These are phyloP conservation scores for Pleurotus sapidus DNA, from an alignment of 768 basidiomycete genomes.

Conservation along the genomic window DNA sequence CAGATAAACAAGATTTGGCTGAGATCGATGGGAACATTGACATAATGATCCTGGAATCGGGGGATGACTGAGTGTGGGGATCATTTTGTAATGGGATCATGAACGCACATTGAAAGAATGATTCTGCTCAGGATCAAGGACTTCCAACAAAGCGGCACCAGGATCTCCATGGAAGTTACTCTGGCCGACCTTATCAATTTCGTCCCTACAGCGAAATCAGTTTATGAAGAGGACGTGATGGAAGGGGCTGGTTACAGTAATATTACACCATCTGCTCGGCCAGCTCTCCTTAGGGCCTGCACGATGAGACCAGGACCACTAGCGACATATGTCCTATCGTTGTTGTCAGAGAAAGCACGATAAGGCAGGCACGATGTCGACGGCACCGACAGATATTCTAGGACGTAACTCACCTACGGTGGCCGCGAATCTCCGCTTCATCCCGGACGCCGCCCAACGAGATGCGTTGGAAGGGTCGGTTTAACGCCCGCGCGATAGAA, in stretches of 20 bases:
- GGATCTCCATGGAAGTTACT: slow-evolving; percentile 93
- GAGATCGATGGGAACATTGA: slow-evolving; percentile 86
- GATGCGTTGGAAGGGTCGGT: slow-evolving; percentile 88
- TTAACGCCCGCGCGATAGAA: slow-evolving; percentile 80
- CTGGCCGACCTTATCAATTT: slow-evolving; percentile 88
- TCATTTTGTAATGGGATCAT: neutral
- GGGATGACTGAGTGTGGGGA: neutral
- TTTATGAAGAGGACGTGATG: neutral
- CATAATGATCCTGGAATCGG: slow-evolving; percentile 74
- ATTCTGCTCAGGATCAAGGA: slow-evolving; percentile 93
- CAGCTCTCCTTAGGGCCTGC: slow-evolving; percentile 83
- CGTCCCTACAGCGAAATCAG: slow-evolving; percentile 50
- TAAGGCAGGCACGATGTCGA: neutral
- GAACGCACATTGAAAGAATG: slow-evolving; percentile 67
- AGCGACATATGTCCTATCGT: slow-evolving; percentile 84
- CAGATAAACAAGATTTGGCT: slow-evolving; percentile 91
- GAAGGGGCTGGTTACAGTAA: slow-evolving; percentile 47
- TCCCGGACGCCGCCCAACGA: slow-evolving; percentile 91
- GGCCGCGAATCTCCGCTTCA: slow-evolving; percentile 82
- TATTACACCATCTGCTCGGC: slow-evolving; percentile 76
- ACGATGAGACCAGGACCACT: slow-evolving; percentile 83
- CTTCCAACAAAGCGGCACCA: slow-evolving; percentile 85
- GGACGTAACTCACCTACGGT: slow-evolving; percentile 23
- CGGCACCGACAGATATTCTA: neutral
- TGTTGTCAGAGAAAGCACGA: neutral